A percentile compares a stretch with the other conserved stretches of the same genome.
These are phyloP conservation scores for Botryotinia globosa DNA, from an alignment of 2,329 filamentous ascomycete genomes.

Conservation along the genomic window DNA sequence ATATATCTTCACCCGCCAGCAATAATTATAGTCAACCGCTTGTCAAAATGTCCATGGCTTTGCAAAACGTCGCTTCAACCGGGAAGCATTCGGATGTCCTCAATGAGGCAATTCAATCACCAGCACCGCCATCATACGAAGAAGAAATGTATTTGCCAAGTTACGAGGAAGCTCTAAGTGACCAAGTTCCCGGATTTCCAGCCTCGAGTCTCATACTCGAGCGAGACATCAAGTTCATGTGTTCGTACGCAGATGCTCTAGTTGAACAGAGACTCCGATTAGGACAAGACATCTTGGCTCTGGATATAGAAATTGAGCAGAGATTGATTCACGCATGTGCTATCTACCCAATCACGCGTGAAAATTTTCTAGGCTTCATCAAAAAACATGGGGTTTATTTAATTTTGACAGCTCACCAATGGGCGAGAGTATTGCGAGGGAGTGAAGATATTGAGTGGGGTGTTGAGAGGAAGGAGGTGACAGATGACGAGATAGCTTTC, in stretches of 20 bases:
- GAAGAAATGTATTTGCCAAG: background rate
- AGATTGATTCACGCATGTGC: background rate
- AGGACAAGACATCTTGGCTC: background rate
- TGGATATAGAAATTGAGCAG: background rate
- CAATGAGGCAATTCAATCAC: background rate
- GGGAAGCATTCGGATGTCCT: background rate
- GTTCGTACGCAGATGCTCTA: background rate
- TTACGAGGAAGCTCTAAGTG: background rate
- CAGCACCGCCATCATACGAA: background rate
- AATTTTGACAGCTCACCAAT: background rate
- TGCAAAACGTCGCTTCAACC: rapidly evolving
- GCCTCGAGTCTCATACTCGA: background rate
- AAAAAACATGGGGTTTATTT: background rate
- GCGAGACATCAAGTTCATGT: background rate
- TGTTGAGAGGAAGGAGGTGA: background rate
- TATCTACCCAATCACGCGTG: background rate
- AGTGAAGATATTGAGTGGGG: background rate
- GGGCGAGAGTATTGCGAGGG: background rate
- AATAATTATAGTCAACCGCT: too few relatives aligned
- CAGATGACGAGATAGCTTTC: background rate
- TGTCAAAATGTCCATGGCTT: background rate
- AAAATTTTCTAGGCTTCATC: background rate
- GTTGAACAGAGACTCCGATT: too few relatives aligned
- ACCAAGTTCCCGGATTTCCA: background rate
- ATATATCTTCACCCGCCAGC: background rate